Evolutionary conservation across 805 yeast genomes (phyloP).

Genomic region (Nakazawaea pomicola): DNA sequence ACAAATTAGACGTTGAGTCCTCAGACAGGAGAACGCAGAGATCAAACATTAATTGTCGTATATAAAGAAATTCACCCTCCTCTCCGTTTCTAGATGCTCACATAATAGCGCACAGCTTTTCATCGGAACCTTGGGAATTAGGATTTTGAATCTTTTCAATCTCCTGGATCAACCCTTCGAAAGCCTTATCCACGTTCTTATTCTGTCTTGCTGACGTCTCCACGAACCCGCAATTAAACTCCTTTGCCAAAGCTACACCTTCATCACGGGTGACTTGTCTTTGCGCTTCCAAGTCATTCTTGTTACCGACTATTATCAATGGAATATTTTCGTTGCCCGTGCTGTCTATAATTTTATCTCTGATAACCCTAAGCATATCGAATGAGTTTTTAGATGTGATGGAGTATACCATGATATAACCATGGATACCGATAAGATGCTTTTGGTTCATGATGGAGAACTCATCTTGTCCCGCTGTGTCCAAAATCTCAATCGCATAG

Average conservation of each 20-base stretch:
- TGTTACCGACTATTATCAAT: slow-evolving; percentile 43
- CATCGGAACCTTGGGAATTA: slow-evolving; percentile 29
- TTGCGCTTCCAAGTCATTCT: slow-evolving; percentile 52
- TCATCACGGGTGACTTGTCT: slow-evolving; percentile 53
- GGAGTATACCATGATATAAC: slow-evolving; percentile 76
- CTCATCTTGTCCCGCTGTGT: slow-evolving; percentile 94
- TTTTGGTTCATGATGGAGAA: slow-evolving; percentile 75
- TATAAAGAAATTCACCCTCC: background rate
- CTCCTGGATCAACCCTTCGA: slow-evolving; percentile 52
- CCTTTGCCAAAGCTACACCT: slow-evolving; percentile 37
- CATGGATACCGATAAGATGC: slow-evolving; percentile 76
- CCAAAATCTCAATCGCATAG: slow-evolving; percentile 78
- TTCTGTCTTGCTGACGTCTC: slow-evolving; percentile 48
- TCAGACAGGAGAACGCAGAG: background rate
- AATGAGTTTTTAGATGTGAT: slow-evolving; percentile 75
- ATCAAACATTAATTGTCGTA: background rate
- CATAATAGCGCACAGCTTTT: slow-evolving; percentile 46
- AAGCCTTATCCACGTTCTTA: slow-evolving; percentile 43
- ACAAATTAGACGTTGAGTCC: slow-evolving; percentile 22
- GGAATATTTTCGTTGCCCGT: slow-evolving; percentile 46
- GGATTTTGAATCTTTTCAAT: slow-evolving; percentile 64
- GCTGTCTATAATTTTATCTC: slow-evolving; percentile 79
- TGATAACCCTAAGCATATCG: slow-evolving; percentile 66
- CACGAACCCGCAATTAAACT: slow-evolving; percentile 39
- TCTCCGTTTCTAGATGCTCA: slow-evolving; percentile 21